Evolutionary conservation across 768 basidiomycete genomes (phyloP).

Genomic region (Tulasnella sp.): DNA sequence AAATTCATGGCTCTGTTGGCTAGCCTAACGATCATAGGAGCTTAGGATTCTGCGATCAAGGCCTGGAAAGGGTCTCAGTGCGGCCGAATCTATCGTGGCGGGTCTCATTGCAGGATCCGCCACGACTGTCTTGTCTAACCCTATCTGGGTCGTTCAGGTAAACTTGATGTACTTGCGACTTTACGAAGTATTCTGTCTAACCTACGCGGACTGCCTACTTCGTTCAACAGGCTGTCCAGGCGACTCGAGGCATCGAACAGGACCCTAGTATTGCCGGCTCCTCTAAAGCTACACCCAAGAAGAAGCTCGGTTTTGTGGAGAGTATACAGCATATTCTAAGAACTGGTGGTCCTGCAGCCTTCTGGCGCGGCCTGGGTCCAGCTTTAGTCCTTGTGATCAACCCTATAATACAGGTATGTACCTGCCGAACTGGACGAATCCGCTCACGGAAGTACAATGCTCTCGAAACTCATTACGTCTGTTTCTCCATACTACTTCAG

Average conservation of each 20-base stretch:
- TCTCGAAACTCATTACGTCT: no score
- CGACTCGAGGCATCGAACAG: conserved; percentile 43
- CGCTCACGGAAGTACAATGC: no score
- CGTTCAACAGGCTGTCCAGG: conserved; percentile 58
- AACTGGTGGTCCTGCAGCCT: conserved; percentile 66
- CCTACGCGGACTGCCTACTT: background rate
- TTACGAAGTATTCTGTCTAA: background rate
- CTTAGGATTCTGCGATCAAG: conserved; percentile 5
- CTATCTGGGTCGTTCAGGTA: conserved; percentile 84
- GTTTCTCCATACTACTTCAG: conserved; percentile 26
- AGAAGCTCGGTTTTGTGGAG: conserved; percentile 51
- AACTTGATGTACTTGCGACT: background rate
- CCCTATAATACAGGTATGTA: conserved; percentile 59
- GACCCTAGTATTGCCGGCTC: conserved; percentile 22
- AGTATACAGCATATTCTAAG: conserved; percentile 59
- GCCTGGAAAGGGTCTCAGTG: conserved; percentile 52
- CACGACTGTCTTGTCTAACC: conserved; percentile 83
- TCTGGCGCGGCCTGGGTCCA: conserved; percentile 90
- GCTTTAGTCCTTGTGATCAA: conserved; percentile 91
- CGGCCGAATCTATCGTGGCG: conserved; percentile 81
- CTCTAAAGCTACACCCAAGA: conserved; percentile 25
- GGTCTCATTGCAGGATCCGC: conserved; percentile 84
- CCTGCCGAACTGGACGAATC: no score
- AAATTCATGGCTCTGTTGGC: background rate
- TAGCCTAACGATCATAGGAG: background rate